Evolutionary conservation across 306 rosid species (phyloP), one percentile per base, ranked within the genome.

Genomic region (Sindora glabra): DNA sequence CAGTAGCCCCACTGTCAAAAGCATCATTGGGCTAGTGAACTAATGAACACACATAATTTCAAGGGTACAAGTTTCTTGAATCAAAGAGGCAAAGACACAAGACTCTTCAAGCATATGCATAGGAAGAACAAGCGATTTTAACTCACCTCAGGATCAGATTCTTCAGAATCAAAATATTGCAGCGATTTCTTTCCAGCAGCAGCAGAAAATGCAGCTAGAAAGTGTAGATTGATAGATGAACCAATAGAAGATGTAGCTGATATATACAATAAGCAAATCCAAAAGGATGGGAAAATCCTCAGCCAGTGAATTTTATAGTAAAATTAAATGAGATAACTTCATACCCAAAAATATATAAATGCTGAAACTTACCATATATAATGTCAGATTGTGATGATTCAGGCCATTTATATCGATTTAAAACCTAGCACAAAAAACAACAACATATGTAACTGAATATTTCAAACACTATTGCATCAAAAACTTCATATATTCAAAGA

Each of bases 171-270:
- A 59, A 87, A 80, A 60, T 46, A 82, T 42, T 74, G 83, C 48
- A 65, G 56, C 25, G 91, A 79, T 65, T 69, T 84, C 72, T 84
- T 84, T 62, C 95, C 95, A 67, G 80, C 86, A 71, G 91, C 89
- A 34, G 86, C 84, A 18, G 95, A 81, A 71, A 87, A 87, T 62
- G 84, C 76, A 45, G 95, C 89, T 61, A 84, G 69, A 62, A 87
- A 84, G 53, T 69, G 78, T 74, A 81, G 74, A 68, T 74, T 75
- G 75, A 84, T 15, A 53, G 82, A 70, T 52, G 95, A 74, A 61
- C 95, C 91, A 71, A 87, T 81, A 16, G 91, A 87, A 52, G 95
- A 87, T 48, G 95, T 74, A 40, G 91, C 95, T 87, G 75, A 56
- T 48, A 23, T 51, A 59, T 52, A 57, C 51, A 69, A 62, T 50